Evolutionary conservation across 2,329 filamentous ascomycete genomes (phyloP).

Genomic region (Arachnomyces sp.): DNA sequence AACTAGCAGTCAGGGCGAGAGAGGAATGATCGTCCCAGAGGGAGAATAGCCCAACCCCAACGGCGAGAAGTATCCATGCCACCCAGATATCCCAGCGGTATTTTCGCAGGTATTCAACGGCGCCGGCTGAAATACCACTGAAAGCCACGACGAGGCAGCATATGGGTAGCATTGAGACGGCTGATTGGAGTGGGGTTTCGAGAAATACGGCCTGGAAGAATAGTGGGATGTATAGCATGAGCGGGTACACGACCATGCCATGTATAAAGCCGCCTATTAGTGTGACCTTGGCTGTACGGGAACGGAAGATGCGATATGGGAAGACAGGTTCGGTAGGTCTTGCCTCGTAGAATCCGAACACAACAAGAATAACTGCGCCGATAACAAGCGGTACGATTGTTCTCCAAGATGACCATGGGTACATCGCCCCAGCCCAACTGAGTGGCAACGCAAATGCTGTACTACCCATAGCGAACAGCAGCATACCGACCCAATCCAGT

Average conservation of each 20-base stretch:
- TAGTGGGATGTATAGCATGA: conserved; percentile 49
- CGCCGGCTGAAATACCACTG: conserved; percentile 49
- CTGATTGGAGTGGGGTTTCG: conserved; percentile 47
- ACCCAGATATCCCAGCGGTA: conserved; percentile 56
- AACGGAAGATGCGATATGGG: conserved; percentile 37
- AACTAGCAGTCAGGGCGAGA: conserved; percentile 50
- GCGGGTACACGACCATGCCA: conserved; percentile 42
- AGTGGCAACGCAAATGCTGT: conserved; percentile 56
- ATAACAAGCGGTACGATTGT: conserved; percentile 56
- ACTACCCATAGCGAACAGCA: conserved; percentile 53
- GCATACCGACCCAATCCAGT: conserved; percentile 57
- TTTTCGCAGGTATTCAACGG: no score
- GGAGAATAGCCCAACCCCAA: conserved; percentile 48
- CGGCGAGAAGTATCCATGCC: conserved; percentile 54
- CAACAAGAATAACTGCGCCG: conserved; percentile 44
- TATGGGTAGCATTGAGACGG: conserved; percentile 52
- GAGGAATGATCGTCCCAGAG: conserved; percentile 37
- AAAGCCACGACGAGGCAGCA: conserved; percentile 59
- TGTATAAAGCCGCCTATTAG: conserved; percentile 51
- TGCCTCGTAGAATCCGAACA: conserved; percentile 50
- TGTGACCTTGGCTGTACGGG: conserved; percentile 41
- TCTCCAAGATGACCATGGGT: conserved; percentile 55
- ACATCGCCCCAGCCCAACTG: conserved; percentile 60
- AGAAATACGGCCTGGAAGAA: conserved; percentile 42
- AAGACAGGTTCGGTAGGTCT: conserved; percentile 46